Conservation (phyloP, 192 early-diverging fungal species). For the Tieghemiomyces parasiticus region DNA sequence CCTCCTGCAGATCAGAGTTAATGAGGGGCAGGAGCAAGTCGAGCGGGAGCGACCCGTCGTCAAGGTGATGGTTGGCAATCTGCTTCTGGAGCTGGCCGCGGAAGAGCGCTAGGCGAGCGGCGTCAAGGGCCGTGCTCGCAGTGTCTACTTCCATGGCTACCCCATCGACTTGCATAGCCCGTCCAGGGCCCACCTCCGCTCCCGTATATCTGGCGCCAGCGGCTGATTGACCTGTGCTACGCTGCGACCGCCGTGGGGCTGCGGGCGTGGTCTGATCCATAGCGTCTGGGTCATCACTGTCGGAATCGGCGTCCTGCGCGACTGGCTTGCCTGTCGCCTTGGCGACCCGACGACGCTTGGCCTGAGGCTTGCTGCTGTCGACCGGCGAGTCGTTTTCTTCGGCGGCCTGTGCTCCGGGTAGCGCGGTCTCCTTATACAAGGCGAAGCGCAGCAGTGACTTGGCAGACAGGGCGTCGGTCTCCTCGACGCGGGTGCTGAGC, state of each 20-base stretch:
- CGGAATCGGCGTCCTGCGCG: conserved; percentile 23
- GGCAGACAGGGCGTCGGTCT: conserved; percentile 74
- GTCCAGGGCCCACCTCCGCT: not conserved
- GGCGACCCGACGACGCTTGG: conserved; percentile 21
- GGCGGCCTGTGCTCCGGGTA: conserved; percentile 23
- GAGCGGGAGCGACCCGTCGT: conserved; percentile 32
- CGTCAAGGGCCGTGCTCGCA: not conserved
- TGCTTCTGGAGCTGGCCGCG: conserved; percentile 28
- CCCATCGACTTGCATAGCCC: not conserved
- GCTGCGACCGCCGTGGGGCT: not conserved
- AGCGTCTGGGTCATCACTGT: conserved; percentile 17
- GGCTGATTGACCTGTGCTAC: not conserved
- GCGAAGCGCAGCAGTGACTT: conserved; percentile 74
- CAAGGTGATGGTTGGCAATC: conserved; percentile 26
- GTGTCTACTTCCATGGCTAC: conserved; percentile 18
- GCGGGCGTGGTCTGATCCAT: not conserved
- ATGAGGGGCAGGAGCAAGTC: conserved; percentile 36
- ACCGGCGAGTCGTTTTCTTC: conserved; percentile 19
- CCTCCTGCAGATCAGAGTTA: conserved; percentile 27
- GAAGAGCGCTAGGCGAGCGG: conserved; percentile 25
- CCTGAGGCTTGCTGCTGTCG: no score
- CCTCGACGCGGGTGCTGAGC: conserved; percentile 62
- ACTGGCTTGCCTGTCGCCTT: conserved; percentile 18
- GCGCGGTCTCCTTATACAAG: conserved; percentile 74
- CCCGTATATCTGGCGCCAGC: not conserved